These are phyloP conservation scores for Boeremia lycopersici DNA, from an alignment of 2,329 filamentous ascomycete genomes.

Conservation along the genomic window DNA sequence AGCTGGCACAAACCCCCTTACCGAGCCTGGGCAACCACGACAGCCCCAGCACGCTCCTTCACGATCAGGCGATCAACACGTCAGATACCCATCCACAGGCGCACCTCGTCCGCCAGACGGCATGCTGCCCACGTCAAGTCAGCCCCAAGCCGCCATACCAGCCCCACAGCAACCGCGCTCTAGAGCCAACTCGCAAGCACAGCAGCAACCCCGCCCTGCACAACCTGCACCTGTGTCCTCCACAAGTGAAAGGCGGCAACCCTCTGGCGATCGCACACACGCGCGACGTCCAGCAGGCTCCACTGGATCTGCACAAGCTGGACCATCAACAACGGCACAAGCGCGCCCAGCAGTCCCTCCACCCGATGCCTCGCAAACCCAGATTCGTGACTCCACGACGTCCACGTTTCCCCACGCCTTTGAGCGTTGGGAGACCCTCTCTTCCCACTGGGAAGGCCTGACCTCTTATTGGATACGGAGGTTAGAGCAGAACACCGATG, in stretches of 20 bases:
- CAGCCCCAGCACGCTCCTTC: conserved; percentile 34
- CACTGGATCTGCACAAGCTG: conserved; percentile 40
- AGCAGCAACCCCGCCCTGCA: conserved; percentile 45
- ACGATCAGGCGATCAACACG: conserved; percentile 37
- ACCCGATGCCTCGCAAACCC: conserved; percentile 35
- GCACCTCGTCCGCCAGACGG: conserved; percentile 40
- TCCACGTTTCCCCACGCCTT: conserved; percentile 95
- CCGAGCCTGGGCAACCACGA: conserved; percentile 38
- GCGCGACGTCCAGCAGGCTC: conserved; percentile 36
- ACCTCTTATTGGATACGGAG: conserved; percentile 97
- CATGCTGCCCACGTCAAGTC: conserved; percentile 28
- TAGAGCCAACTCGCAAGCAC: conserved; percentile 42
- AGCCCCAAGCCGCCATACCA: conserved; percentile 31
- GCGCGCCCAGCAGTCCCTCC: conserved; percentile 20
- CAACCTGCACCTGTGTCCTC: conserved; percentile 22
- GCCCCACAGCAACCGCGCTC: conserved; percentile 40
- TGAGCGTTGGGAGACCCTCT: conserved; percentile 95
- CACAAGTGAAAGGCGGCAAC: conserved; percentile 36
- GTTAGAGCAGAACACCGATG: conserved; percentile 86
- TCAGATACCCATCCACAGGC: conserved; percentile 33
- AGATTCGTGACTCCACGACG: conserved; percentile 46
- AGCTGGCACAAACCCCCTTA: conserved; percentile 48
- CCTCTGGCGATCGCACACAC: conserved; percentile 36
- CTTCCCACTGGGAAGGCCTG: conserved; percentile 96
- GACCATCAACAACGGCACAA: conserved; percentile 30